These are phyloP conservation scores for Phialocephala subalpina DNA, from an alignment of 2,329 filamentous ascomycete species.

Conservation along the genomic window DNA sequence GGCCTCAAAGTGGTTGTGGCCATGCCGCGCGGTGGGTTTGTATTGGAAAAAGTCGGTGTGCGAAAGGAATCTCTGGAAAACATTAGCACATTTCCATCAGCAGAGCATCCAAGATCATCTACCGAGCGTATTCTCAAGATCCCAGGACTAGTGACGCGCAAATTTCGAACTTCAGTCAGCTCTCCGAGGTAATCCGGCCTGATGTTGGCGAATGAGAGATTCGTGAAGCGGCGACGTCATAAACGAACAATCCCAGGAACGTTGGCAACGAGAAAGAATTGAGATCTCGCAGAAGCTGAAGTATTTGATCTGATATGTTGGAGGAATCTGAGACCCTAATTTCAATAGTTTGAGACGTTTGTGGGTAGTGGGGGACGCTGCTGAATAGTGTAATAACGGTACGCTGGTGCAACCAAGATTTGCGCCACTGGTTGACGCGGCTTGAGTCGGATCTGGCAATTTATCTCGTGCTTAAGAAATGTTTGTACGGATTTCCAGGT, in stretches of 20 bases:
- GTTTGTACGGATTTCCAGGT: background rate
- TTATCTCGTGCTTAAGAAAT: slow-evolving; percentile 1
- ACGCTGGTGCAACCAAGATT: background rate
- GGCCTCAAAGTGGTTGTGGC: slow-evolving; percentile 16
- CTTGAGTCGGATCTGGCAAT: slow-evolving; percentile 3
- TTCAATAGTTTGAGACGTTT: background rate
- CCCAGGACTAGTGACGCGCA: background rate
- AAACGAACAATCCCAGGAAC: slow-evolving; percentile 8
- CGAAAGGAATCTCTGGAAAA: background rate
- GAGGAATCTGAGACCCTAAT: slow-evolving; percentile 3
- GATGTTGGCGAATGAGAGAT: slow-evolving; percentile 3
- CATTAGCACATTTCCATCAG: background rate
- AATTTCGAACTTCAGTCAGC: background rate
- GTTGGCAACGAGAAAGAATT: background rate
- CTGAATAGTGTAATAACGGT: background rate
- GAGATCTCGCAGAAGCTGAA: background rate
- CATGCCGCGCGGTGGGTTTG: background rate
- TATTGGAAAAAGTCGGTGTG: slow-evolving; percentile 6
- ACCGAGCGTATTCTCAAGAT: slow-evolving; percentile 1
- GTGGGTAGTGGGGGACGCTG: slow-evolving; percentile 1
- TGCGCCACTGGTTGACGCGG: slow-evolving; percentile 5
- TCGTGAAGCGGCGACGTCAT: slow-evolving; percentile 17
- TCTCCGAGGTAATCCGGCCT: background rate
- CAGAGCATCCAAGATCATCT: background rate
- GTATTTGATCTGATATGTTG: background rate